Evolutionary conservation across 2,329 filamentous ascomycete genomes (phyloP).

Genomic region (Fusarium sp.): DNA sequence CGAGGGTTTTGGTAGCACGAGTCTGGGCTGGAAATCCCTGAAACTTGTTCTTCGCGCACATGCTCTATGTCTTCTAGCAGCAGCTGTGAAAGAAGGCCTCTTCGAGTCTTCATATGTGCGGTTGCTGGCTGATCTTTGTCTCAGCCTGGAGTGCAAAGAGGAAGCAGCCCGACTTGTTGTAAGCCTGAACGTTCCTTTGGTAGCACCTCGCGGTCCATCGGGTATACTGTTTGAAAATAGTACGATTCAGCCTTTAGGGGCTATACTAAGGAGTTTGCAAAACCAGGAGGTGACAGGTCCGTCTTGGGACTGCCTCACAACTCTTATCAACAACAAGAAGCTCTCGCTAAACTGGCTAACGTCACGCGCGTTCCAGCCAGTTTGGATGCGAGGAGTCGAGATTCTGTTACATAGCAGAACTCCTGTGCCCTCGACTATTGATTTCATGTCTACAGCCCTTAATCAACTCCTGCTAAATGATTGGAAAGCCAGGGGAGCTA

Average conservation of each 20-base stretch:
- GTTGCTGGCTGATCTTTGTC: slow-evolving; percentile 50
- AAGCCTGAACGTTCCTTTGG: slow-evolving; percentile 31
- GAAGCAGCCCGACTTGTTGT: slow-evolving; percentile 50
- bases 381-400: slow-evolving; percentile 49
- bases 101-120: slow-evolving; percentile 49
- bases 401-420: slow-evolving; percentile 42
- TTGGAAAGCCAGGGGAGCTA: slow-evolving; percentile 1
- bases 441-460: slow-evolving; percentile 47
- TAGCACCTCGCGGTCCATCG: slow-evolving; percentile 29
- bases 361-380: slow-evolving; percentile 41
- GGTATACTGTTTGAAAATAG: slow-evolving; percentile 37
- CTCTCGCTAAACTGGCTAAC: slow-evolving; percentile 47
- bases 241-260: slow-evolving; percentile 42
- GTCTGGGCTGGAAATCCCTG: slow-evolving; percentile 53
- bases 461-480: slow-evolving; percentile 38
- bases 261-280: slow-evolving; percentile 34
- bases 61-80: slow-evolving; percentile 48
- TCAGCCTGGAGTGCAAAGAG: slow-evolving; percentile 44
- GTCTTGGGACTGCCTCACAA: slow-evolving; percentile 44
- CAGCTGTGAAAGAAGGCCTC: slow-evolving; percentile 51
- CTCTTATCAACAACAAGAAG: slow-evolving; percentile 36
- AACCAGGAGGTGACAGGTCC: slow-evolving; percentile 20
- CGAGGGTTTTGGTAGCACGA: slow-evolving; percentile 50
- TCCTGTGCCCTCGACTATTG: slow-evolving; percentile 39
- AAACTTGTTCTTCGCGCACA: slow-evolving; percentile 53